Percentiles rank a stretch among this genome's conserved stretches.
Evolutionary conservation across 2,329 filamentous ascomycete genomes (phyloP).

Genomic region (Hymenoscyphus occultus): DNA sequence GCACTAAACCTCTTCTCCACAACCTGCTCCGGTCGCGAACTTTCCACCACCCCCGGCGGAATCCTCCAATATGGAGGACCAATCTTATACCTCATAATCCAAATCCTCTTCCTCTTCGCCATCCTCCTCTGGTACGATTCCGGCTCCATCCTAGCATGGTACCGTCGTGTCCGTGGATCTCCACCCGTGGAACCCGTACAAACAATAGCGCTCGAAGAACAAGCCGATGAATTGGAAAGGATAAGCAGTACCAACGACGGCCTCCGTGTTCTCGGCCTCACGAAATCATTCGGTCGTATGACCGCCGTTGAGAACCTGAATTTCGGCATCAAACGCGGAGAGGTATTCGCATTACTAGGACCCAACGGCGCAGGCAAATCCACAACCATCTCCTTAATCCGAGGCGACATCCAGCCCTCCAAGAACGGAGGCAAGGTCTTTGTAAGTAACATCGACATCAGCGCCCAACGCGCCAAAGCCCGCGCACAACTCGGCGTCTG

Average conservation of each 20-base stretch:
- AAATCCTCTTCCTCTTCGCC: conserved; percentile 67
- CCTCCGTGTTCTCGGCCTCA: conserved; percentile 75
- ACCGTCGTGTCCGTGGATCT: conserved; percentile 39
- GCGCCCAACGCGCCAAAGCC: conserved; percentile 67
- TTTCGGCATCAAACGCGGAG: conserved; percentile 74
- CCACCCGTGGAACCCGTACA: conserved; percentile 12
- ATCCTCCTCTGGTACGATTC: conserved; percentile 79
- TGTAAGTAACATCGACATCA: conserved; percentile 70
- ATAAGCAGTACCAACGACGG: conserved; percentile 51
- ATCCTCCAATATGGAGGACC: conserved; percentile 78
- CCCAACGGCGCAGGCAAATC: conserved; percentile 92
- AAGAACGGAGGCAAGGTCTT: conserved; percentile 72
- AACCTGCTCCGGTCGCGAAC: conserved; percentile 62
- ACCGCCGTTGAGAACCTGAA: conserved; percentile 85
- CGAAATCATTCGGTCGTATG: conserved; percentile 73
- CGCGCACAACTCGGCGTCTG: conserved; percentile 83
- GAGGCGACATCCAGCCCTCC: conserved; percentile 77
- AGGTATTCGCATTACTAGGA: conserved; percentile 85
- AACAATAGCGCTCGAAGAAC: conserved; percentile 43
- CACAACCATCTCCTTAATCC: conserved; percentile 83
- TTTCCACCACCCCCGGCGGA: conserved; percentile 66
- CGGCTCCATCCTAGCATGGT: conserved; percentile 59
- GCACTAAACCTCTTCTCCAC: conserved; percentile 81
- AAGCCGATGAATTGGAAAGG: conserved; percentile 61
- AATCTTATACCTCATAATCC: conserved; percentile 76